Evolutionary conservation across 140 eudicot species (phyloP), one percentile per base, ranked within the genome.

Genomic region (Erigeron philadelphicus): DNA sequence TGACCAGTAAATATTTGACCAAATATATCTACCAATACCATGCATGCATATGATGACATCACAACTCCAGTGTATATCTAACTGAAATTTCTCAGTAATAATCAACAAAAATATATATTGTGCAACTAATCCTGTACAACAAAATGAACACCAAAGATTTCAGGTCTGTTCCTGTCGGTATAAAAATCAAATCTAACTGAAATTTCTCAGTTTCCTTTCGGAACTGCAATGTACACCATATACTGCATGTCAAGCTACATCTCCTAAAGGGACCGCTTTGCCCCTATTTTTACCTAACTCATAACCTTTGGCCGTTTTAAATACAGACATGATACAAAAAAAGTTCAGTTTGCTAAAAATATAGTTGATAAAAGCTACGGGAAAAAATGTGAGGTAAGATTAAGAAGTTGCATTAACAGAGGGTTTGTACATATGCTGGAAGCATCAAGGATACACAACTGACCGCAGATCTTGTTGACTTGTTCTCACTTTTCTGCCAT

Each of bases 381-480:
- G 72, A 77, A 31, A 31, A 77, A 77, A 43, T 72, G 76, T 71
- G 69, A 72, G 77, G 72, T 67, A 67, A 58, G 79, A 69, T 65
- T 67, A 67, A 58, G 79, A 69, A 55, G 71, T 72, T 64, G 71
- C 73, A 71, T 77, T 56, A 71, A 71, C 77, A 65, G 25, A 71
- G 68, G 73, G 73, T 77, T 77, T 77, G 81, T 77, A 77, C 73
- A 71, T 52, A 11, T 19, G 61, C 72, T 54, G 54, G 62, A 76
- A 69, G 58, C 80, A 76, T 76, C 76, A 70, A 56, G 72, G 71
- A 70, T 71, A 72, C 19, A 60, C n/a, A 62, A 19, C 69, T 56
- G 42, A 72, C 68, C 74, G 64, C 46, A 42, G 61, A 25, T 66
- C 76, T 59, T 35, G 60, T 62, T n/a, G 68, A 66, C 59, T 60